Evolutionary conservation across 352 stramenopile genomes (phyloP).

Genomic region (Pythium dissotocum): DNA sequence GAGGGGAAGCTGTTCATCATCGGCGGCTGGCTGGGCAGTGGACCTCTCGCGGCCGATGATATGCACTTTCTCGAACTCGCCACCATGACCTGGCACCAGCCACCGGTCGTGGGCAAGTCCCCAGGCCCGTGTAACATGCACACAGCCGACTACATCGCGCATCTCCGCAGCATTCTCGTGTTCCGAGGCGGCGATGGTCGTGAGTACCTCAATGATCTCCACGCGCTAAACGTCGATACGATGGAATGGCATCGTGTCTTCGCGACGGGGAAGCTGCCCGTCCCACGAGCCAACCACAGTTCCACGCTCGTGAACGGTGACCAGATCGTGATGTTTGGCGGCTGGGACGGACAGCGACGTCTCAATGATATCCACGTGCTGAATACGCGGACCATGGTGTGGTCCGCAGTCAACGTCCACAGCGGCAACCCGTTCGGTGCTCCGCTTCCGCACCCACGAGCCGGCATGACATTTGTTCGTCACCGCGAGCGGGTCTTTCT

Average conservation of each 20-base stretch:
- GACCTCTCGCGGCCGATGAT: constrained; percentile 91
- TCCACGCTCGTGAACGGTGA: constrained; percentile 82
- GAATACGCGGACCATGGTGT: constrained; percentile 89
- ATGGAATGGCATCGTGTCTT: constrained; percentile 86
- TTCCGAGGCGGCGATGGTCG: constrained; percentile 94
- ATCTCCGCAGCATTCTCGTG: constrained; percentile 87
- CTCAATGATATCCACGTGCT: constrained; percentile 97
- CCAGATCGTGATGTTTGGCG: constrained; percentile 94
- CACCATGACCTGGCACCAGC: constrained; percentile 61
- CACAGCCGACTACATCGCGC: constrained; percentile 92
- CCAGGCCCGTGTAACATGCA: constrained; percentile 97
- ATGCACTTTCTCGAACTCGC: constrained; percentile 91
- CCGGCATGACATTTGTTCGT: constrained; percentile 95
- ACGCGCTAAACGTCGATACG: constrained; percentile 89
- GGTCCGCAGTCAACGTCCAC: constrained; percentile 67
- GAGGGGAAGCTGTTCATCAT: constrained; percentile 92
- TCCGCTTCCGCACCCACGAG: constrained; percentile 86
- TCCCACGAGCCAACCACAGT: constrained; percentile 94
- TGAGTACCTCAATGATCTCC: constrained; percentile 96
- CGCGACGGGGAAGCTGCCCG: constrained; percentile 77
- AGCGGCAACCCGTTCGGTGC: constrained; percentile 9
- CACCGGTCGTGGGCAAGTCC: constrained; percentile 37
- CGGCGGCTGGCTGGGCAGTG: constrained; percentile 93
- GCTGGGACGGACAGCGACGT: constrained; percentile 91
- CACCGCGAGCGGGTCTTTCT: constrained; percentile 91